These are phyloP conservation scores for Aspergillus viridinutans DNA, from an alignment of 2,329 filamentous ascomycete genomes.

Conservation along the genomic window DNA sequence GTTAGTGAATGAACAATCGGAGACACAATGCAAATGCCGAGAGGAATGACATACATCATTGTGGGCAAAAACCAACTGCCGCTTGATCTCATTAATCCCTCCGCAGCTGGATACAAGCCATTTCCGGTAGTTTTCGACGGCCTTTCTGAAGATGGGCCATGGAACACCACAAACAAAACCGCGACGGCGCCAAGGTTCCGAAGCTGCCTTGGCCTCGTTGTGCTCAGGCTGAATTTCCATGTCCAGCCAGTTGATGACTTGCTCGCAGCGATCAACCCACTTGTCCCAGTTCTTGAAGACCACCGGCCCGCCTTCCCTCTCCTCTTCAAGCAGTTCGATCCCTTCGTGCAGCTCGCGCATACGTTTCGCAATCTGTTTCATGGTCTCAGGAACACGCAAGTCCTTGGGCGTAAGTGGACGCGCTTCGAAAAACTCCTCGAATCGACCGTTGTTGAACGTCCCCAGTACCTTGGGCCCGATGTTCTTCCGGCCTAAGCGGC, in stretches of 20 bases:
- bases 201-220: conserved; percentile 38
- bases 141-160: conserved; percentile 72
- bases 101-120: conserved; percentile 72
- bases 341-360: conserved; percentile 96
- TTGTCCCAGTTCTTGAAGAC: conserved; percentile 94
- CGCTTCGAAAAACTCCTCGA: conserved; percentile 90
- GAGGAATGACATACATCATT: conserved; percentile 68
- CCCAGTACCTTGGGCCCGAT: conserved; percentile 89
- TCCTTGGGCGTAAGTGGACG: conserved; percentile 72
- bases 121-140: conserved; percentile 71
- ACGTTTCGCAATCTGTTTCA: conserved; percentile 89
- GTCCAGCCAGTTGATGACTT: conserved; percentile 51
- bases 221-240: conserved; percentile 53
- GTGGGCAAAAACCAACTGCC: conserved; percentile 87
- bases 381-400: conserved; percentile 75
- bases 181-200: conserved; percentile 60
- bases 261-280: conserved; percentile 66
- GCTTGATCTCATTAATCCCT: conserved; percentile 61
- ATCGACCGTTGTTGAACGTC: conserved; percentile 90
- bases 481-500: conserved; percentile 80
- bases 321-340: conserved; percentile 75
- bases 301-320: conserved; percentile 72
- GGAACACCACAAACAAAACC: conserved; percentile 79
- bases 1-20: conserved; percentile 10
- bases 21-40: background rate